Base-by-base conservation (phyloP, 805 yeast species). In the Babjeviella inositovora region DNA sequence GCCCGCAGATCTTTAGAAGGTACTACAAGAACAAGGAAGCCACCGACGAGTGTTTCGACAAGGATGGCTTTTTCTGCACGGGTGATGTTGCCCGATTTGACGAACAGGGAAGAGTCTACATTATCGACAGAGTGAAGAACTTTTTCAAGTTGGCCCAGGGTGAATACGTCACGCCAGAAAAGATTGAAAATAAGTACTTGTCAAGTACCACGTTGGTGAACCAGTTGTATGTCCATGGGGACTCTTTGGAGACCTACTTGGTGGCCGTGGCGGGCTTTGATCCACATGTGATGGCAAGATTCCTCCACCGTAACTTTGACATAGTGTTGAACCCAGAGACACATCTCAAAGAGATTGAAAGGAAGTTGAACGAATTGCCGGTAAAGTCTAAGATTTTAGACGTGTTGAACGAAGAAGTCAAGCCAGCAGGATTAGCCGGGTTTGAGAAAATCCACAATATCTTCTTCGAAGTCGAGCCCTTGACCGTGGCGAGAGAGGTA, bases 101-200 rank as follows among this genome's bases (percentile, higher is more conserved):
- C 26, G 32, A 34, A 8, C 35, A 35, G 17, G 62, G 65, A 13
- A 37, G 39, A 28, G 41, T 47, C 24, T 45, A 34, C 30, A 62
- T 70, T 28, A 61, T 70, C 25, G 77, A 70, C 35, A 53, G 81
- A 23, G 69, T 66, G 22, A 72, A 72, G 50, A 75, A 72, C 43
- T 63, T 72, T 38, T 72, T 71, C 57, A 72, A 72, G 53, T 43
- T 67, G 25, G 53, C 71, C 3, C 74, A 67, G 39, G 74, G 74
- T 23, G 73, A 67, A 45, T 76, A 75, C 43, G 63, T 76, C 26
- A 75, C 82, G 1, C 79, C 82, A 11, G 90, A 76, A 38, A 72
- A 66, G 44, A 66, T 76, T 33, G 87, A 76, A 39, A 72, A 70
- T 36, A 45, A 50, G 9, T 74, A 75, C 41, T 41, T 69, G 17